Base-by-base conservation (phyloP, 768 basidiomycete genomes). In the Phaeotremella fagi region DNA sequence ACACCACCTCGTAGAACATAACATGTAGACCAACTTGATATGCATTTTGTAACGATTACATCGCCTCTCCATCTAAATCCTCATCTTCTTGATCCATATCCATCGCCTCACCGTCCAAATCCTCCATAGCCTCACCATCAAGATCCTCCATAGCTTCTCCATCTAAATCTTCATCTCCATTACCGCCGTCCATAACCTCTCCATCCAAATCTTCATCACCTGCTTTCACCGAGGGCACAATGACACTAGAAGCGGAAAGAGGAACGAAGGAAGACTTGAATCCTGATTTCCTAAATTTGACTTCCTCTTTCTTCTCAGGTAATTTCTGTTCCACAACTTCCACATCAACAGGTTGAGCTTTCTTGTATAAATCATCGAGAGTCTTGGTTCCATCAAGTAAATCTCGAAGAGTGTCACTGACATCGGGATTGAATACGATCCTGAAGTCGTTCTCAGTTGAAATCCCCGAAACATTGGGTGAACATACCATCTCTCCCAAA, bases 341-440 rank as follows among this genome's bases (percentile, higher is more conserved):
- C 27, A 26, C 3, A 41, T 58, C 25, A 4, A 29, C 28, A 7
- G 25, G 31, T 33, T 33, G 31, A 33, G 31, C 37, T 9, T 26
- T 38, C n/a, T n/a, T n/a, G n/a, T n/a, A n/a, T n/a, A n/a, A n/a
- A n/a, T n/a, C n/a, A n/a, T 58, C 62, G 18, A 63, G 24, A 3
- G 62, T 48, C 28, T 58, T 43, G 41, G 57, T 61, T 16, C 71
- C 72, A 45, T 92, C 88, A 45, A 98, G 79, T 51, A 90, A 79
- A 49, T 75, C 75, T 23, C 89, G 79, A 15, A 94, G 79, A 63
- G 85, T 83, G 1, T 79, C 68, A 0, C 87, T 91, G 65, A 87
- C 88, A 50, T 92, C 88, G 2, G 86, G 87, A 48, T 88, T 80
- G 70, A 98, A 98, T 27, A 97, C 88, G 53, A 98, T 92, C 91